Evolutionary conservation across 2,329 filamentous ascomycete species (phyloP).

Genomic region (Ophiocordyceps camponoti-saundersi): DNA sequence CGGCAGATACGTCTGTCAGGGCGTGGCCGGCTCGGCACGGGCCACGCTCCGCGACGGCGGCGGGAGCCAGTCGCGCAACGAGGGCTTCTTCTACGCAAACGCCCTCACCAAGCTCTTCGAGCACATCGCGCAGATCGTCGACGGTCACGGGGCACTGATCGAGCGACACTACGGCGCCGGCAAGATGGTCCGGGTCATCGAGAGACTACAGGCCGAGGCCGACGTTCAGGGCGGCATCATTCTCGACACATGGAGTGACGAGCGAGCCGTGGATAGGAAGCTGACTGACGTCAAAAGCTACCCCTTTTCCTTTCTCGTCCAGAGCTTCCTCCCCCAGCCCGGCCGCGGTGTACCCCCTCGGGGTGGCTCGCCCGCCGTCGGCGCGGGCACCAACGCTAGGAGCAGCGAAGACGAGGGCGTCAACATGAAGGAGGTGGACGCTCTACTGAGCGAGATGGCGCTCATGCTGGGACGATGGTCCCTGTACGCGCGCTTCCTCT

Average conservation of each 20-base stretch:
- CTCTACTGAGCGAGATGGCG: conserved; percentile 69
- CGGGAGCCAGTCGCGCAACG: conserved; percentile 32
- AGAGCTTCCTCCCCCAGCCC: conserved; percentile 70
- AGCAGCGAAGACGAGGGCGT: conserved; percentile 78
- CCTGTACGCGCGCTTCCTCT: conserved; percentile 76
- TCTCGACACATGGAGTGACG: conserved; percentile 88
- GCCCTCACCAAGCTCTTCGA: conserved; percentile 86
- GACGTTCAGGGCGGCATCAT: conserved; percentile 94
- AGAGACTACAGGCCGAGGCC: conserved; percentile 81
- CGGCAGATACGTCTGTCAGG: conserved; percentile 88
- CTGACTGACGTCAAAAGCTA: conserved; percentile 95
- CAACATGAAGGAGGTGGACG: conserved; percentile 93
- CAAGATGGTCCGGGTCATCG: conserved; percentile 89
- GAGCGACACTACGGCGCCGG: conserved; percentile 86
- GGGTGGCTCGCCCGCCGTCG: conserved; percentile 58
- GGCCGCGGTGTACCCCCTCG: conserved; percentile 47
- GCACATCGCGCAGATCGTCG: conserved; percentile 92
- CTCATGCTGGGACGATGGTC: conserved; percentile 91
- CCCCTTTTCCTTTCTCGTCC: conserved; percentile 89
- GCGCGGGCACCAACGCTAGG: conserved; percentile 34
- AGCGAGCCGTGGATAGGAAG: conserved; percentile 66
- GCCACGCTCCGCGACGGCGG: conserved; percentile 57
- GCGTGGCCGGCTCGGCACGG: conserved; percentile 72
- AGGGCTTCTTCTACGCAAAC: conserved; percentile 82
- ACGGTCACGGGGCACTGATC: conserved; percentile 77